phyloP scores from a whole-genome alignment of 2,329 filamentous ascomycete species.

The Colletotrichum shisoi region DNA sequence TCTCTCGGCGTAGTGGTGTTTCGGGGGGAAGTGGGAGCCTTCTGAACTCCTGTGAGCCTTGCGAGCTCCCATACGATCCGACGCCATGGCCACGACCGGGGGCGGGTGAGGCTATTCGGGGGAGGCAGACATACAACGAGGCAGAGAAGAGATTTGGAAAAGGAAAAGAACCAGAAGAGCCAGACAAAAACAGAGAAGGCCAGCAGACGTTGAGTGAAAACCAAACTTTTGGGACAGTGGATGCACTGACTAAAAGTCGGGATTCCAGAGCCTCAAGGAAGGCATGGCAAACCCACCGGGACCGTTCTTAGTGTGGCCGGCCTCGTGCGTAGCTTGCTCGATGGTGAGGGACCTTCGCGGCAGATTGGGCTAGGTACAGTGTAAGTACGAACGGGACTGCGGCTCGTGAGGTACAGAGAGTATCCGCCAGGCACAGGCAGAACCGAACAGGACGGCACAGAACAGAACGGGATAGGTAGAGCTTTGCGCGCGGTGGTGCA shows the following conservation, averaged over 20 bases:
- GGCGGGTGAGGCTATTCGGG: slow-evolving; percentile 23
- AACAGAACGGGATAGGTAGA: slow-evolving; percentile 11
- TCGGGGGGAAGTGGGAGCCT: slow-evolving; percentile 37
- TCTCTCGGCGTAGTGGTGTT: slow-evolving; percentile 22
- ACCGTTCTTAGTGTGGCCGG: slow-evolving; percentile 28
- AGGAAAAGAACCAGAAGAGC: slow-evolving; percentile 2
- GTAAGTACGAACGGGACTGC: slow-evolving; percentile 11
- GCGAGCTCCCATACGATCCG: slow-evolving; percentile 37
- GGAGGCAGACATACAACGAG: slow-evolving; percentile 23
- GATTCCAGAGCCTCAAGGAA: slow-evolving; percentile 37
- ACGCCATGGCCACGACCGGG: slow-evolving; percentile 39
- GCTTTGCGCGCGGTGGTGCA: slow-evolving; percentile 35
- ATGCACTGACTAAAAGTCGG: slow-evolving; percentile 39
- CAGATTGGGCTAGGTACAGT: slow-evolving; percentile 13
- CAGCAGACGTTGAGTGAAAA: slow-evolving; percentile 22
- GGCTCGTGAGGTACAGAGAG: slow-evolving; percentile 18
- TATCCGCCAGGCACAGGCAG: slow-evolving; percentile 18
- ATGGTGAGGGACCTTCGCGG: slow-evolving; percentile 3
- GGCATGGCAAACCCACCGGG: slow-evolving; percentile 38
- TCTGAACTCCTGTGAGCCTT: slow-evolving; percentile 41
- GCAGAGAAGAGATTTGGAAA: slow-evolving; percentile 5
- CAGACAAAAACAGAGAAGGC: not conserved
- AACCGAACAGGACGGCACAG: slow-evolving; percentile 3
- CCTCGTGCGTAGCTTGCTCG: slow-evolving; percentile 21
- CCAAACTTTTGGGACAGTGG: slow-evolving; percentile 37